Percentiles rank a stretch among this genome's conserved stretches.
Evolutionary conservation across 768 basidiomycete species (phyloP).

Genomic region (Suillus americanus): DNA sequence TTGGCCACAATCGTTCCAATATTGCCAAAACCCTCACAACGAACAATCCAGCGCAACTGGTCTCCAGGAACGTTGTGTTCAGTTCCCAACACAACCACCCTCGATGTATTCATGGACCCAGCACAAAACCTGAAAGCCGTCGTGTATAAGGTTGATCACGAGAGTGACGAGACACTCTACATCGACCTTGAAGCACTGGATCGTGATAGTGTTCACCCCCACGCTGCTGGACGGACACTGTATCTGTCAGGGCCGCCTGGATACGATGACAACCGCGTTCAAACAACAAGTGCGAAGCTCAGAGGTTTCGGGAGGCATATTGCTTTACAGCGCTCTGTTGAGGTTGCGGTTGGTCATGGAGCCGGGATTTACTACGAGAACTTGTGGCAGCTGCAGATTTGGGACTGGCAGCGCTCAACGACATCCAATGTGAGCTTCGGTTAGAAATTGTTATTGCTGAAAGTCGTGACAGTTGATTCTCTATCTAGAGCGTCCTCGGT

Average conservation of each 20-base stretch:
- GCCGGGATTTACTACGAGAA: not conserved
- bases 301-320: not conserved
- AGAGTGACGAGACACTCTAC: not conserved
- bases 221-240: not conserved
- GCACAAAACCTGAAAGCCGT: not conserved
- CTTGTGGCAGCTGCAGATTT: not conserved
- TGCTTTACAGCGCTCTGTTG: not conserved
- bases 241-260: not conserved
- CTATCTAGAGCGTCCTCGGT: not conserved
- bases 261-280: not conserved
- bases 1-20: not conserved
- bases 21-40: not conserved
- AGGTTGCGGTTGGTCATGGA: not conserved
- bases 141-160: not conserved
- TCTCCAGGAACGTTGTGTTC: not conserved
- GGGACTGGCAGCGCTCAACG: not conserved
- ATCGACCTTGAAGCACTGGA: not conserved
- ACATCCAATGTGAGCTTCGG: not conserved
- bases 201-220: not conserved
- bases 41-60: not conserved
- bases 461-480: not conserved
- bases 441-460: not conserved
- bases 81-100: not conserved
- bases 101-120: not conserved
- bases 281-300: not conserved